Base-by-base conservation (phyloP, 345 rosid species). In the Gossypium thurberi region DNA sequence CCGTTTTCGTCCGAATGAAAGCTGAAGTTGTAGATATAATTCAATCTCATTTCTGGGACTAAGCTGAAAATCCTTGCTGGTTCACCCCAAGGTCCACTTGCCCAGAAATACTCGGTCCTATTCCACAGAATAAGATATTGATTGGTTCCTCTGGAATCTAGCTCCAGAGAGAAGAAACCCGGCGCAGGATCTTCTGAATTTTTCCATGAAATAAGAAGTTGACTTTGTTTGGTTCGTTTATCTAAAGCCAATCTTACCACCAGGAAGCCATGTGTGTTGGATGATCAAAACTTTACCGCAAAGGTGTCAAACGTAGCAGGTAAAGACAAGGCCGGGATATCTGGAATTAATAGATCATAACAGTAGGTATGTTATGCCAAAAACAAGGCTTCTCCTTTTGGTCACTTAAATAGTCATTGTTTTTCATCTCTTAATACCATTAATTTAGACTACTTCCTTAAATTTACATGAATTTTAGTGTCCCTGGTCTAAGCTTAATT, bases 211-310 rank as follows among this genome's bases (percentile, higher is more conserved):
- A 78, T 67, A 17, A 93, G 82, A 23, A 46, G 74, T 56, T 80
- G 86, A 69, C 72, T 79, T 28, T 14, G 73, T 0, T 72, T 75
- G 18, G 82, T 83, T 37, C 55, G 73, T 75, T 83, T 91, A 77
- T 86, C 74, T 2, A 77, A 77, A 71, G 48, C 85, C 82, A 43
- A 93, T 8, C 65, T 83, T 90, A 2, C 82, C 82, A 10, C 97
- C 91, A 0, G 96, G 92, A 1, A 90, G 92, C 94, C 94, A 91
- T 17, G 92, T 90, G 1, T 1, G 84, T 73, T 0, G 89, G 98
- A 57, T 84, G 79, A 65, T 93, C 96, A 58, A 89, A 86, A 77
- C 97, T 89, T 84, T 88, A 86, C 98, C 98, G 90, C 11, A 87
- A 73, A 4, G 53, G 7, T 21, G 9, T 28, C 23, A 21, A 21